Percentiles rank a stretch among this genome's conserved stretches.
phyloP scores from a whole-genome alignment of 495 filamentous ascomycete species.

The Penicillium canescens region DNA sequence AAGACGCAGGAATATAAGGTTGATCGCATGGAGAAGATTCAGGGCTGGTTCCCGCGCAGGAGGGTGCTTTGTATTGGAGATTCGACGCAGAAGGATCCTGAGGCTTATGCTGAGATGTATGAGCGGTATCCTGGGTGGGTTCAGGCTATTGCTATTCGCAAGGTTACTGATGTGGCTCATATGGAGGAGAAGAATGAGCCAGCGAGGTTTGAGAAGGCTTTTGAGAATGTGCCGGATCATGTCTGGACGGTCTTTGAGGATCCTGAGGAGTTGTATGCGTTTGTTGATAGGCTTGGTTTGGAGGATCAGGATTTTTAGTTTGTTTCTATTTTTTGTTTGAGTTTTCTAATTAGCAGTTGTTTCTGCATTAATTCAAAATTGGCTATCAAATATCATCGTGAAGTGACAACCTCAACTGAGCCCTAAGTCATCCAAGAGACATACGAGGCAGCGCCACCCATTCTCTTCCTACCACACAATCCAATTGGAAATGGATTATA shows the following conservation, averaged over 20 bases:
- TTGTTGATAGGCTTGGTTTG: constrained; percentile 45
- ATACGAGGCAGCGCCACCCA: neutral
- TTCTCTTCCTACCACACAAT: neutral
- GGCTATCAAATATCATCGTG: no score
- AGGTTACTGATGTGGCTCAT: constrained; percentile 73
- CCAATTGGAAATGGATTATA: neutral
- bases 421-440: neutral
- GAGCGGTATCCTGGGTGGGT: constrained; percentile 69
- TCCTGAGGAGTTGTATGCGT: constrained; percentile 60
- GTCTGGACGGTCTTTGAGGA: constrained; percentile 81
- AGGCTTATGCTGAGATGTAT: constrained; percentile 80
- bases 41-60: constrained; percentile 70
- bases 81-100: constrained; percentile 88
- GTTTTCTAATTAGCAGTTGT: no score
- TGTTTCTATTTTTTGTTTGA: neutral
- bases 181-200: constrained; percentile 73
- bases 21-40: constrained; percentile 74
- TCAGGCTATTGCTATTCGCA: constrained; percentile 77
- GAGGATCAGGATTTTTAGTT: constrained; percentile 17
- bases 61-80: constrained; percentile 86
- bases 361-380: no score
- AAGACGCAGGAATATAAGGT: constrained; percentile 87
- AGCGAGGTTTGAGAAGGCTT: constrained; percentile 78
- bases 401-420: neutral
- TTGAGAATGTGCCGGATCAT: constrained; percentile 66